These are phyloP conservation scores for Leucosporidium creatinivorum DNA, from an alignment of 768 basidiomycete genomes.

Conservation along the genomic window DNA sequence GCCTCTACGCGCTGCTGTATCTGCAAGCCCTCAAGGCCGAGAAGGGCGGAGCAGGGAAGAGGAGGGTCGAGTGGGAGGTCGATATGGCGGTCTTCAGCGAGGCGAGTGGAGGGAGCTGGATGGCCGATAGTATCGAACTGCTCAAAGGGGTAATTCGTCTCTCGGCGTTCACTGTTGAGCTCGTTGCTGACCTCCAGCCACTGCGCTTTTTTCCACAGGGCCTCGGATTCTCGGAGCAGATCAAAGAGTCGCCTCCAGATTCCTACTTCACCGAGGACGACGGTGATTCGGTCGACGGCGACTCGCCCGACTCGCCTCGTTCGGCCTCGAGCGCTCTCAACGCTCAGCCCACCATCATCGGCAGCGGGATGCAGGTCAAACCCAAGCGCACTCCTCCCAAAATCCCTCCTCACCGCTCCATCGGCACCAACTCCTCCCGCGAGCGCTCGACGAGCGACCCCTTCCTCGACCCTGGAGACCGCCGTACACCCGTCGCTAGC, in stretches of 20 bases:
- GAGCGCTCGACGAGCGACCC: conserved; percentile 19
- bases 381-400: conserved; percentile 8
- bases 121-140: conserved; percentile 18
- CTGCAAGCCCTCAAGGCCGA: conserved; percentile 15
- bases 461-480: conserved; percentile 16
- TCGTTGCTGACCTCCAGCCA: background rate
- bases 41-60: conserved; percentile 21
- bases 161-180: background rate
- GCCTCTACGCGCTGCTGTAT: conserved; percentile 19
- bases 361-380: background rate
- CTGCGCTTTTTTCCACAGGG: conserved; percentile 6
- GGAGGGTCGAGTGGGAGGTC: conserved; percentile 31
- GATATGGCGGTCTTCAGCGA: conserved; percentile 31
- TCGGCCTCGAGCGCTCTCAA: background rate
- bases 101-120: conserved; percentile 28
- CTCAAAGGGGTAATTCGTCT: conserved; percentile 28
- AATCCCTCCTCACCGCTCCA: conserved; percentile 24
- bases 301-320: background rate
- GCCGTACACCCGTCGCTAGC: background rate
- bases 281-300: background rate
- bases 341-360: background rate
- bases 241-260: background rate
- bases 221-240: conserved; percentile 19
- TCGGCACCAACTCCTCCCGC: background rate
- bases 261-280: background rate